A percentile compares a stretch with the other conserved stretches of the same genome.
phyloP scores from a whole-genome alignment of 192 early-diverging fungal species.

The Backusella morwellensis region DNA sequence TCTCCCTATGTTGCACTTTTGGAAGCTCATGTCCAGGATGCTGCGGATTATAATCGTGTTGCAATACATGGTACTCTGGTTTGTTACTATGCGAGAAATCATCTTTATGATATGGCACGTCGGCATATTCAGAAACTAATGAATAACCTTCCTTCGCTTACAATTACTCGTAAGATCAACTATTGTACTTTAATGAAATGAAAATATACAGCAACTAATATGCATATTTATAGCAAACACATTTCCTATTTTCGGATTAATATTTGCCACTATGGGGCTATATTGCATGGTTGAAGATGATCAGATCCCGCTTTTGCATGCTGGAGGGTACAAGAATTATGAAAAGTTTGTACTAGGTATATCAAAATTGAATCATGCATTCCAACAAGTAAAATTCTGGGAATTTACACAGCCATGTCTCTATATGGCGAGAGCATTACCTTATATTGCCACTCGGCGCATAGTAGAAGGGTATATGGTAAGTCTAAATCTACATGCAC shows the following conservation, averaged over 20 bases:
- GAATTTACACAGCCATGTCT: slow-evolving; percentile 37
- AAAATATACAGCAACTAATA: background rate
- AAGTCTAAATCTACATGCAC: background rate
- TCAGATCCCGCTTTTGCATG: background rate
- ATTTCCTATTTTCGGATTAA: slow-evolving; percentile 34
- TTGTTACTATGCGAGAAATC: slow-evolving; percentile 43
- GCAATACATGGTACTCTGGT: slow-evolving; percentile 44
- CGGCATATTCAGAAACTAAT: slow-evolving; percentile 28
- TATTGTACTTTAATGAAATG: background rate
- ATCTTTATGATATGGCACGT: slow-evolving; percentile 23
- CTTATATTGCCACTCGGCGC: slow-evolving; percentile 32
- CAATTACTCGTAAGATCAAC: slow-evolving; percentile 28
- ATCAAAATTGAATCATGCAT: slow-evolving; percentile 28
- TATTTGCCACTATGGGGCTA: slow-evolving; percentile 36
- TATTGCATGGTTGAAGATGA: slow-evolving; percentile 29
- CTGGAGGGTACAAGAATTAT: background rate
- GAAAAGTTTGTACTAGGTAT: slow-evolving; percentile 30
- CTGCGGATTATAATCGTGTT: slow-evolving; percentile 37
- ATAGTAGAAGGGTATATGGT: slow-evolving; percentile 38
- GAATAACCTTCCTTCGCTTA: slow-evolving; percentile 24
- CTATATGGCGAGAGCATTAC: slow-evolving; percentile 37
- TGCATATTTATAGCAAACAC: slow-evolving; percentile 27
- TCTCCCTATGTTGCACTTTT: slow-evolving; percentile 38
- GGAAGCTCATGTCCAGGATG: slow-evolving; percentile 35
- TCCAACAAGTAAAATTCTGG: slow-evolving; percentile 40